phyloP scores from a whole-genome alignment of 495 filamentous ascomycete genomes.

The Penicilliopsis zonata region DNA sequence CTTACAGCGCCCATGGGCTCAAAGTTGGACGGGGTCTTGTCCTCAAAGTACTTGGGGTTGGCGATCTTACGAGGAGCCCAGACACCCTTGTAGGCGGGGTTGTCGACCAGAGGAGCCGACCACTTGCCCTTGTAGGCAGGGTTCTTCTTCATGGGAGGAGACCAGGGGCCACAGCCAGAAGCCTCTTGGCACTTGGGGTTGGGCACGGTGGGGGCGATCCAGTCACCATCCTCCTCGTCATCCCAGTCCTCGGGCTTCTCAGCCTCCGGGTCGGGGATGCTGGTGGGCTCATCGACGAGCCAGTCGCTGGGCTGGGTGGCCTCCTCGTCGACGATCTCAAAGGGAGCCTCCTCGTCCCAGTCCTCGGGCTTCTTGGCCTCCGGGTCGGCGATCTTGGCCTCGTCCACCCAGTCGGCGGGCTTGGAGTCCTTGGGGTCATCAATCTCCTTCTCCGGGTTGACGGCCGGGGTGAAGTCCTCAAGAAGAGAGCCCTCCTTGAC shows the following conservation, averaged over 20 bases:
- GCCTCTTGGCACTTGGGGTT: conserved; percentile 94
- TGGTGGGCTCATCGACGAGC: conserved; percentile 82
- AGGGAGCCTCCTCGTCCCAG: conserved; percentile 98
- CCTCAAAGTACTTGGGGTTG: conserved; percentile 96
- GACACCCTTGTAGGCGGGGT: conserved; percentile 94
- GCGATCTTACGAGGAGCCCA: conserved; percentile 94
- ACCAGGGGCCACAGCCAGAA: conserved; percentile 92
- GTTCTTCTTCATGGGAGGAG: conserved; percentile 87
- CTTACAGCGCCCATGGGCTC: conserved; percentile 96
- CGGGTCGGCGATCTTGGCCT: conserved; percentile 79
- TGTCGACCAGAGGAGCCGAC: conserved; percentile 87
- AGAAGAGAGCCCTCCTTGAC: conserved; percentile 84
- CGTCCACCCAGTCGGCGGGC: conserved; percentile 92
- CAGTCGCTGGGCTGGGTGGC: conserved; percentile 90
- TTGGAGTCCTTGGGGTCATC: conserved; percentile 93
- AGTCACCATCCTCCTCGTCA: conserved; percentile 99
- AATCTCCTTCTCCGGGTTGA: conserved; percentile 95
- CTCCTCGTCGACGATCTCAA: conserved; percentile 87
- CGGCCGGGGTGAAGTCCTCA: conserved; percentile 83
- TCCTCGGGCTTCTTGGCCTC: conserved; percentile 93
- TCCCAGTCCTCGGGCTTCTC: conserved; percentile 99
- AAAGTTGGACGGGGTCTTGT: conserved; percentile 92
- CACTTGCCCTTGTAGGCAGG: conserved; percentile 99
- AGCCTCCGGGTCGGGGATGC: conserved; percentile 88
- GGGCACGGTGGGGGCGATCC: conserved; percentile 81